Percentiles rank a stretch among this genome's conserved stretches.
These are phyloP conservation scores for Cytidiella melzeri DNA, from an alignment of 768 basidiomycete genomes.

Conservation along the genomic window DNA sequence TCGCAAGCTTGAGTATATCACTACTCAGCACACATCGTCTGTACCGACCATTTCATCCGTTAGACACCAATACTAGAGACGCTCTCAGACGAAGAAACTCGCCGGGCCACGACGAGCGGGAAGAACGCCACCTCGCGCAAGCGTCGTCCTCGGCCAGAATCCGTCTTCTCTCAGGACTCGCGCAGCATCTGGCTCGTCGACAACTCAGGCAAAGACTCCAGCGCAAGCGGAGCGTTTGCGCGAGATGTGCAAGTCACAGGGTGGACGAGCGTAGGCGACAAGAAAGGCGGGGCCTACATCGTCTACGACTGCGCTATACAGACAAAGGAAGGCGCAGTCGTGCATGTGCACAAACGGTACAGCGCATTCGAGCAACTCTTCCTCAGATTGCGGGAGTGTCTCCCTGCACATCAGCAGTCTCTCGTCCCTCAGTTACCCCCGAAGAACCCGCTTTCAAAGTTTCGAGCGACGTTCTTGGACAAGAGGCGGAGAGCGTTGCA, in stretches of 20 bases:
- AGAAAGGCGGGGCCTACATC: conserved; percentile 56
- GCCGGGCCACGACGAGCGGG: not conserved
- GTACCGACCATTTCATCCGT: too few species aligned
- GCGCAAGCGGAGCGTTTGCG: conserved; percentile 44
- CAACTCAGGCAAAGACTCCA: conserved; percentile 36
- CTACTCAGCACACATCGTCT: too few species aligned
- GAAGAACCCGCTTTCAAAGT: conserved; percentile 61
- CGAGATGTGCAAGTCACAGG: conserved; percentile 60
- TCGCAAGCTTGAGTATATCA: too few species aligned
- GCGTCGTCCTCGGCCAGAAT: conserved; percentile 6
- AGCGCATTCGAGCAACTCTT: conserved; percentile 57
- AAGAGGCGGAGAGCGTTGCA: conserved; percentile 52
- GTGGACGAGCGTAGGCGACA: conserved; percentile 70
- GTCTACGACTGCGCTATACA: conserved; percentile 69
- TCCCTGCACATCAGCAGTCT: conserved; percentile 47
- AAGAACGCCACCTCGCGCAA: not conserved
- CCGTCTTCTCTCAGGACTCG: conserved; percentile 15
- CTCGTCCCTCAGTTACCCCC: conserved; percentile 59
- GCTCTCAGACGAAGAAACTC: not conserved
- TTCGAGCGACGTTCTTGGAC: conserved; percentile 63
- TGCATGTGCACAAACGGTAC: conserved; percentile 65
- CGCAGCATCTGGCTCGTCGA: conserved; percentile 68
- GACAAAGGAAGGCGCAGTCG: conserved; percentile 61
- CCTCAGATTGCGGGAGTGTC: conserved; percentile 36
- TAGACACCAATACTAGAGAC: not conserved